phyloP scores from a whole-genome alignment of 2,329 filamentous ascomycete genomes.

The Proliferodiscus dingleyae region DNA sequence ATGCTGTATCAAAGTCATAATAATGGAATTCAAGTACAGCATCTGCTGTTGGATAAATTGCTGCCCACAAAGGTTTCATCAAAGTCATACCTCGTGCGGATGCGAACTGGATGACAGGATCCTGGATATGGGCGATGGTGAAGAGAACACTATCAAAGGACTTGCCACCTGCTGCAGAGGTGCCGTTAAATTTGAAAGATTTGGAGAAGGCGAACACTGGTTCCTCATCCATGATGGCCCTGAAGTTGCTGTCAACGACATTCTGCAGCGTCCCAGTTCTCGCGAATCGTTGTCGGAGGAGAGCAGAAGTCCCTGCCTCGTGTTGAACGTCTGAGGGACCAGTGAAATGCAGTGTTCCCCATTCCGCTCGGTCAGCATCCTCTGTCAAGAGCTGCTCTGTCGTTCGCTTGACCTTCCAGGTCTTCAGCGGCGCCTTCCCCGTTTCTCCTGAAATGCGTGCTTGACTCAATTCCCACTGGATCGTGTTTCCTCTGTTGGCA shows the following conservation, averaged over 20 bases:
- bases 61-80: slow-evolving; percentile 77
- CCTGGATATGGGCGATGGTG: slow-evolving; percentile 71
- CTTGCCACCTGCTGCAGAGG: slow-evolving; percentile 26
- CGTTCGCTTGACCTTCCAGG: slow-evolving; percentile 58
- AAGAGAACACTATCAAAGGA: slow-evolving; percentile 58
- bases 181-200: slow-evolving; percentile 47
- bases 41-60: slow-evolving; percentile 60
- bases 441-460: slow-evolving; percentile 35
- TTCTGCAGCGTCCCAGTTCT: slow-evolving; percentile 62
- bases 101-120: slow-evolving; percentile 75
- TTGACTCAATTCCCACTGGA: slow-evolving; percentile 63
- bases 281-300: slow-evolving; percentile 65
- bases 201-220: slow-evolving; percentile 78
- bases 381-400: slow-evolving; percentile 70
- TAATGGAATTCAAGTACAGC: slow-evolving; percentile 73
- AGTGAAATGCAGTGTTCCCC: slow-evolving; percentile 76
- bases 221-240: slow-evolving; percentile 69
- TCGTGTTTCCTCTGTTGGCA: slow-evolving; percentile 62
- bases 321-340: slow-evolving; percentile 63
- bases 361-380: slow-evolving; percentile 69
- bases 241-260: slow-evolving; percentile 59
- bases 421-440: slow-evolving; percentile 47
- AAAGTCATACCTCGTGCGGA: slow-evolving; percentile 68
- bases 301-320: slow-evolving; percentile 63
- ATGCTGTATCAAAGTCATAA: slow-evolving; percentile 62